These are phyloP conservation scores for Aotearoamyces nothofagi DNA, from an alignment of 2,329 filamentous ascomycete genomes.

Conservation along the genomic window DNA sequence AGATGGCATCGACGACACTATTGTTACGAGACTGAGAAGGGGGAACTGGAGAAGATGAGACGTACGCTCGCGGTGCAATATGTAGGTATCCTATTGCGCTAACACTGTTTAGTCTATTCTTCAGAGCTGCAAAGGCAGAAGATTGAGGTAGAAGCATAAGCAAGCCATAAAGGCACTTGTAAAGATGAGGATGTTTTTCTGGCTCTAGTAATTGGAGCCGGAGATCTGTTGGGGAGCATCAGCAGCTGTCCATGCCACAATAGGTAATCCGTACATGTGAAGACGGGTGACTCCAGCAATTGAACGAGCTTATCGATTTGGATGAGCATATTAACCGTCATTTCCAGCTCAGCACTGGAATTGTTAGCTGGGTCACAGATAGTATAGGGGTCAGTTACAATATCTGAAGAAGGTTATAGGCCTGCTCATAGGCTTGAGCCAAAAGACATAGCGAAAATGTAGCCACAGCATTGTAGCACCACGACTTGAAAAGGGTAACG, in stretches of 20 bases:
- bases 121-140: conserved; percentile 88
- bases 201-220: conserved; percentile 90
- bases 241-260: conserved; percentile 3
- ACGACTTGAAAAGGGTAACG: conserved; percentile 83
- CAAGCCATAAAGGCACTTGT: conserved; percentile 94
- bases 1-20: conserved; percentile 18
- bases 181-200: conserved; percentile 85
- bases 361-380: conserved; percentile 13
- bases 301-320: conserved; percentile 98
- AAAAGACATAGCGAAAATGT: conserved; percentile 93
- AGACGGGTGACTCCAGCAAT: conserved; percentile 89
- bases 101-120: conserved; percentile 92
- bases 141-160: conserved; percentile 98
- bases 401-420: conserved; percentile 88
- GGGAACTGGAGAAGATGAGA: conserved; percentile 17
- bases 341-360: conserved; percentile 77
- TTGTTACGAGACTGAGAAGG: conserved; percentile 20
- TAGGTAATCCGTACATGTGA: conserved; percentile 61
- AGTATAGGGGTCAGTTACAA: conserved; percentile 44
- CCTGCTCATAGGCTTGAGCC: conserved; percentile 95
- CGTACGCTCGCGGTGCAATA: conserved; percentile 64
- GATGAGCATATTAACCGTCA: conserved; percentile 97
- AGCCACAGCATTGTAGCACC: conserved; percentile 97
- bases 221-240: conserved; percentile 45
- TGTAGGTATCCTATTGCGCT: conserved; percentile 94